A percentile compares a stretch with the other conserved stretches of the same genome.
Conservation (phyloP, 2,329 filamentous ascomycete species). For the Colletotrichum horii region DNA sequence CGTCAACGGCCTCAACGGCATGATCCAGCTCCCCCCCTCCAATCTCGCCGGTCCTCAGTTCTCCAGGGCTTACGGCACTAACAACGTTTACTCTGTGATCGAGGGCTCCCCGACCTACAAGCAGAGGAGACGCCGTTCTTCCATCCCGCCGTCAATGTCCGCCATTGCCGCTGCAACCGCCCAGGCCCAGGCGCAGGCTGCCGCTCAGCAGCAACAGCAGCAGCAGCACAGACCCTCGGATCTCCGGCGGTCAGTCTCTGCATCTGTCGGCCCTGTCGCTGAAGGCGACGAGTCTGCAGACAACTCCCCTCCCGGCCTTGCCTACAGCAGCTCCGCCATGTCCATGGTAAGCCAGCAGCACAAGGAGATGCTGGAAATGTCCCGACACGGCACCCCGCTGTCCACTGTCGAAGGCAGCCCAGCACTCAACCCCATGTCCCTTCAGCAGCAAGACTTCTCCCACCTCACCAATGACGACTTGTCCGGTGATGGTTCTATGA, state of each 20-base stretch:
- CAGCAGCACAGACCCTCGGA: slow-evolving; percentile 79
- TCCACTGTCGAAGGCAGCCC: slow-evolving; percentile 85
- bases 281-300: slow-evolving; percentile 81
- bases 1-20: slow-evolving; percentile 79
- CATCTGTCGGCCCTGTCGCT: slow-evolving; percentile 80
- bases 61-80: slow-evolving; percentile 71
- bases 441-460: slow-evolving; percentile 71
- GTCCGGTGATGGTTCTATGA: slow-evolving; percentile 61
- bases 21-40: slow-evolving; percentile 89
- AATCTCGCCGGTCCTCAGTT: slow-evolving; percentile 84
- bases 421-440: slow-evolving; percentile 70
- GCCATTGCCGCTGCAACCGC: slow-evolving; percentile 71
- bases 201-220: slow-evolving; percentile 10
- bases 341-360: slow-evolving; percentile 70
- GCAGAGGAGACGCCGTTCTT: slow-evolving; percentile 91
- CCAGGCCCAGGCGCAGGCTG: slow-evolving; percentile 56
- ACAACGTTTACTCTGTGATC: slow-evolving; percentile 93
- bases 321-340: slow-evolving; percentile 73
- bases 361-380: slow-evolving; percentile 82
- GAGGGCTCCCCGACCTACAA: slow-evolving; percentile 99
- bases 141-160: slow-evolving; percentile 80
- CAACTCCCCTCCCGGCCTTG: slow-evolving; percentile 79
- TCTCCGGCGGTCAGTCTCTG: slow-evolving; percentile 87
- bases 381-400: slow-evolving; percentile 88
- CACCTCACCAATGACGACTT: slow-evolving; percentile 68